phyloP scores from a whole-genome alignment of 495 filamentous ascomycete species.

The Aspergillus sclerotioniger region DNA sequence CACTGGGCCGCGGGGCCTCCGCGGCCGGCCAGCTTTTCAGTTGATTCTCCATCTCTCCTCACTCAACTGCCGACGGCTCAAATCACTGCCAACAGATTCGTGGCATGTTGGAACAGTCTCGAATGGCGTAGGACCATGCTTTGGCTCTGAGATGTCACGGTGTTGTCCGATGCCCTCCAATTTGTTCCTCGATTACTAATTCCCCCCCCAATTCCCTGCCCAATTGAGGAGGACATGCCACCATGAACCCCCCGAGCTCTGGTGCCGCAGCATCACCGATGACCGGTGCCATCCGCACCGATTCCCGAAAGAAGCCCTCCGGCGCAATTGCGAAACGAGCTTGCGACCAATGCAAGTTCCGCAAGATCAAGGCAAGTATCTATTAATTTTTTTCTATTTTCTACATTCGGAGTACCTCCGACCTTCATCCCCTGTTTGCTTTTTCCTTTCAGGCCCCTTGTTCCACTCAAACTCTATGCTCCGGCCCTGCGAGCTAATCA shows the following conservation, averaged over 20 bases:
- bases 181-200: neutral
- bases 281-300: slow-evolving; percentile 30
- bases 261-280: slow-evolving; percentile 10
- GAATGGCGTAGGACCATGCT: too few relatives aligned
- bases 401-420: neutral
- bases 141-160: slow-evolving; percentile 1
- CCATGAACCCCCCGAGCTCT: slow-evolving; percentile 17
- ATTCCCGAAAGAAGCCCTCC: slow-evolving; percentile 25
- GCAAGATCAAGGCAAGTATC: slow-evolving; percentile 40
- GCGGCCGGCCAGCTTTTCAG: slow-evolving; percentile 7
- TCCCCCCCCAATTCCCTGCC: neutral
- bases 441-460: neutral
- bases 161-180: neutral
- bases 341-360: slow-evolving; percentile 45
- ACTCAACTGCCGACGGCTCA: neutral
- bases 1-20: neutral
- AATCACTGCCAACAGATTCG: too few relatives aligned
- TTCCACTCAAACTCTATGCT: neutral
- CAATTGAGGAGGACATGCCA: neutral
- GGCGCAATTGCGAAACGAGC: slow-evolving; percentile 34
- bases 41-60: slow-evolving; percentile 1
- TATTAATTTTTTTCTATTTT: neutral
- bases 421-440: slow-evolving; percentile 8
- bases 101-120: too few relatives aligned
- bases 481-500: neutral